These are phyloP conservation scores for Durotheca rogersii DNA, from an alignment of 495 filamentous ascomycete species.

Conservation along the genomic window DNA sequence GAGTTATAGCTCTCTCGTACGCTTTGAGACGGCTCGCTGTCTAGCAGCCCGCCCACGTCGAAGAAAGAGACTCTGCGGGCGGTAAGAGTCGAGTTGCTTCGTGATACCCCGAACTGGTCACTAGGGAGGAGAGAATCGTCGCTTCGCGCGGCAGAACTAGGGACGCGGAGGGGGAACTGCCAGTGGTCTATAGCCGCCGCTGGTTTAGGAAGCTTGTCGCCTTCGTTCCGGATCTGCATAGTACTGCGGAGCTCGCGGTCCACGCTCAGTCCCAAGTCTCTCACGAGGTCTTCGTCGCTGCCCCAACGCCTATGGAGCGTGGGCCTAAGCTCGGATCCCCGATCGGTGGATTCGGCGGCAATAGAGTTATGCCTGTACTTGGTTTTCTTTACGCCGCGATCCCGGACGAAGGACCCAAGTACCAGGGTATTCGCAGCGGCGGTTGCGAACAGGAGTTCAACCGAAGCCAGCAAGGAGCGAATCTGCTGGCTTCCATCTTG, in stretches of 20 bases:
- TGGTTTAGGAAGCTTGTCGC: conserved; percentile 29
- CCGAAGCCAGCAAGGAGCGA: conserved; percentile 72
- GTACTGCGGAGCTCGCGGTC: conserved; percentile 57
- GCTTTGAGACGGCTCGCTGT: conserved; percentile 36
- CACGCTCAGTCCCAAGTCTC: conserved; percentile 67
- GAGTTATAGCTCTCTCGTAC: conserved; percentile 40
- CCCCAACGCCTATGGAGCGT: conserved; percentile 68
- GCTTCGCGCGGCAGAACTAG: conserved; percentile 31
- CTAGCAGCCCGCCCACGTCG: conserved; percentile 67
- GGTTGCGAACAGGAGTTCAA: conserved; percentile 77
- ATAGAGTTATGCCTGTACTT: conserved; percentile 63
- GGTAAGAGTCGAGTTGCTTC: conserved; percentile 41
- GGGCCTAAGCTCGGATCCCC: conserved; percentile 45
- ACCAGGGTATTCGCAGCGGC: conserved; percentile 75
- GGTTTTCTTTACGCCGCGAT: conserved; percentile 74
- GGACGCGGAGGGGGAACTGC: conserved; percentile 39
- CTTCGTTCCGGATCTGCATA: conserved; percentile 4
- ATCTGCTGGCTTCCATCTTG: conserved; percentile 66
- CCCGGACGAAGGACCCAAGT: conserved; percentile 78
- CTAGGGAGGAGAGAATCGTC: conserved; percentile 35
- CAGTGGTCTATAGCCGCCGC: conserved; percentile 41
- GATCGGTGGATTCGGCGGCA: conserved; percentile 47
- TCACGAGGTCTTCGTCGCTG: conserved; percentile 77
- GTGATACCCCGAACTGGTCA: conserved; percentile 25
- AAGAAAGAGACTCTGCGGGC: conserved; percentile 64